Evolutionary conservation across 768 basidiomycete species (phyloP).

Genomic region (Gelatoporia subvermispora): DNA sequence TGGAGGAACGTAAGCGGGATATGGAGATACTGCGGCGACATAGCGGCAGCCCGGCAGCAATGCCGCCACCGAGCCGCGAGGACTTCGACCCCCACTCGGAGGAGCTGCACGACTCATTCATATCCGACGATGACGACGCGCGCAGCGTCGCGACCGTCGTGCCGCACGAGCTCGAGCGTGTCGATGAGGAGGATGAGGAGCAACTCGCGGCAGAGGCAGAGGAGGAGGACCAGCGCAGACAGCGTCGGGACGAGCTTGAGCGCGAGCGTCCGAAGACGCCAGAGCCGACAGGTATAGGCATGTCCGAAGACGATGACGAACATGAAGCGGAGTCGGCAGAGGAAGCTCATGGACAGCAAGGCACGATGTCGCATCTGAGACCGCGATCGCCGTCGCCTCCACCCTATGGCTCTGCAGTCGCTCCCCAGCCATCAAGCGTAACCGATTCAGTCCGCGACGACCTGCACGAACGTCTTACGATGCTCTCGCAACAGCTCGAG

Average conservation of each 20-base stretch:
- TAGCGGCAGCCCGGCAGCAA: constrained; percentile 15
- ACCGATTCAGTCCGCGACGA: constrained; percentile 38
- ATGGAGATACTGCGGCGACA: constrained; percentile 30
- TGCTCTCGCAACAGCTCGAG: constrained; percentile 67
- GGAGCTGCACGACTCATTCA: constrained; percentile 25
- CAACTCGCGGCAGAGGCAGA: constrained; percentile 37
- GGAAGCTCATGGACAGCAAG: neutral
- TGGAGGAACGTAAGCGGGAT: constrained; percentile 62
- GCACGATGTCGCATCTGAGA: constrained; percentile 1
- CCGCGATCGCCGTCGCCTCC: constrained; percentile 21
- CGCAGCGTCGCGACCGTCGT: constrained; percentile 69
- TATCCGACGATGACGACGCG: constrained; percentile 47
- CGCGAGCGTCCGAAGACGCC: constrained; percentile 75
- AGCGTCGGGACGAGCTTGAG: constrained; percentile 36
- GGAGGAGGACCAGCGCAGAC: constrained; percentile 42
- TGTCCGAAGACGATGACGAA: constrained; percentile 43
- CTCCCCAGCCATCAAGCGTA: constrained; percentile 19
- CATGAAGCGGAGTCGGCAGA: constrained; percentile 18
- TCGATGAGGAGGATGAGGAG: constrained; percentile 74
- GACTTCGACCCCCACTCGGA: constrained; percentile 9
- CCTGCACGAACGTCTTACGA: constrained; percentile 56
- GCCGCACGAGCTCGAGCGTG: constrained; percentile 63
- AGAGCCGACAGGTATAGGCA: constrained; percentile 63
- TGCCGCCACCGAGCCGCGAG: constrained; percentile 1
- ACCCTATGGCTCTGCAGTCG: constrained; percentile 11